Base-by-base conservation (phyloP, 768 basidiomycete species). In the Hortiboletus campestris region DNA sequence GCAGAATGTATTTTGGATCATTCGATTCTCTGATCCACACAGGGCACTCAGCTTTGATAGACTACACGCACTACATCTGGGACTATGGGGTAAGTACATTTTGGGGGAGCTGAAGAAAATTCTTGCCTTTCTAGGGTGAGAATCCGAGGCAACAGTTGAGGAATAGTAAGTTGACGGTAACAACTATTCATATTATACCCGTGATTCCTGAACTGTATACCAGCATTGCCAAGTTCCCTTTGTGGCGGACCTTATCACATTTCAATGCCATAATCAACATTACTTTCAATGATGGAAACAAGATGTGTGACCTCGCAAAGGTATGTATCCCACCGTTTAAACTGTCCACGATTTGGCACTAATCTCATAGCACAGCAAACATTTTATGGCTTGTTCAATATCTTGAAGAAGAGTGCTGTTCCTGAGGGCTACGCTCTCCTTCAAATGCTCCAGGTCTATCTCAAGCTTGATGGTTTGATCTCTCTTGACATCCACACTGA, bases 1-100 rank as follows among this genome's bases (percentile, higher is more conserved):
- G 14, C 16, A 36, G 75, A 80, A 77, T 65, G 67, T 71, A 5
- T 80, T 80, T 54, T 79, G 76, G 76, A 41, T 25, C 0, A 34
- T 80, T 16, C 38, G 25, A 17, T 32, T 65, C 53, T 75, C 72
- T 6, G 74, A 77, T 57, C 71, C 72, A 9, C 57, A 74, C 48
- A 19, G 35, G 6, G 70, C 74, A 29, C 22, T 73, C 4, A 73
- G 72, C 11, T 79, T 72, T 49, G 78, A 81, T 58, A 62, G 61
- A 3, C 64, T 80, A 14, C 78, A 80, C 57, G 62, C 57, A 11
- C 64, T 74, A 49, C 49, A 69, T 45, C 47, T 45, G 25, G 78
- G 77, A 1, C 29, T 76, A 3, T 71, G 65, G 51, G 62, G 68
- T 0, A 63, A 73, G 34, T 76, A 78, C 52, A 43, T 78, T 1